Percentiles rank a stretch among this genome's conserved stretches.
These are phyloP conservation scores for Tricholoma flavovirens DNA, from an alignment of 768 basidiomycete species.

Conservation along the genomic window DNA sequence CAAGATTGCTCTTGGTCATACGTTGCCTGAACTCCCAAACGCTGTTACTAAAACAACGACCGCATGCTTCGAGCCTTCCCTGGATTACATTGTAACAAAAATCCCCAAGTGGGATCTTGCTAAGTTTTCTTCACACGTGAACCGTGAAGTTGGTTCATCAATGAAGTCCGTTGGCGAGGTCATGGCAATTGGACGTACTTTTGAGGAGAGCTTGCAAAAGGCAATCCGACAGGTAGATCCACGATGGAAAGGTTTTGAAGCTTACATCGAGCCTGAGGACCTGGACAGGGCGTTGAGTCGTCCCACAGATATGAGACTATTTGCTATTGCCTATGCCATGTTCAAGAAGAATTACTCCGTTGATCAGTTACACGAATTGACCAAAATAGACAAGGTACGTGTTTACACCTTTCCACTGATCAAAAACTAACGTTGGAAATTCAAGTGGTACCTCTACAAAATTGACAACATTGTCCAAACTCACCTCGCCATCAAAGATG, in stretches of 20 bases:
- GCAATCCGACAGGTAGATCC: conserved; percentile 98
- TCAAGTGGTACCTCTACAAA: conserved; percentile 96
- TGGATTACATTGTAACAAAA: conserved; percentile 99
- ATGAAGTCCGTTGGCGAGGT: conserved; percentile 99
- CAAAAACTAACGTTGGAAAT: not conserved
- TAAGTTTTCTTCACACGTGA: conserved; percentile 92
- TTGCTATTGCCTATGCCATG: conserved; percentile 98
- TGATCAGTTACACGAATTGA: conserved; percentile 85
- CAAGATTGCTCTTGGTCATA: conserved; percentile 96
- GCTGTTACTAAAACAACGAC: conserved; percentile 99
- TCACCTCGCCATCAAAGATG: conserved; percentile 65
- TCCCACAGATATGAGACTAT: conserved; percentile 94
- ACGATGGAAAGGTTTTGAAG: conserved; percentile 94
- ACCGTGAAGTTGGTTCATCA: conserved; percentile 90
- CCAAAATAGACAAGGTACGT: conserved; percentile 93
- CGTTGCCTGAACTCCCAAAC: conserved; percentile 95
- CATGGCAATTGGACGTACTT: conserved; percentile 99
- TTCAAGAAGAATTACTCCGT: conserved; percentile 88
- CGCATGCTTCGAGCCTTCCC: conserved; percentile 96
- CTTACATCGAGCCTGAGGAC: conserved; percentile 84
- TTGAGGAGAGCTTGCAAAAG: conserved; percentile 97
- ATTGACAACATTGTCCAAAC: conserved; percentile 97
- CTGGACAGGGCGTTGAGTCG: conserved; percentile 70
- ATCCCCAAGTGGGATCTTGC: conserved; percentile 99
- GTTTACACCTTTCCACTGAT: not conserved